Evolutionary conservation across 768 basidiomycete genomes (phyloP).

Genomic region (Termitomyces sp.): DNA sequence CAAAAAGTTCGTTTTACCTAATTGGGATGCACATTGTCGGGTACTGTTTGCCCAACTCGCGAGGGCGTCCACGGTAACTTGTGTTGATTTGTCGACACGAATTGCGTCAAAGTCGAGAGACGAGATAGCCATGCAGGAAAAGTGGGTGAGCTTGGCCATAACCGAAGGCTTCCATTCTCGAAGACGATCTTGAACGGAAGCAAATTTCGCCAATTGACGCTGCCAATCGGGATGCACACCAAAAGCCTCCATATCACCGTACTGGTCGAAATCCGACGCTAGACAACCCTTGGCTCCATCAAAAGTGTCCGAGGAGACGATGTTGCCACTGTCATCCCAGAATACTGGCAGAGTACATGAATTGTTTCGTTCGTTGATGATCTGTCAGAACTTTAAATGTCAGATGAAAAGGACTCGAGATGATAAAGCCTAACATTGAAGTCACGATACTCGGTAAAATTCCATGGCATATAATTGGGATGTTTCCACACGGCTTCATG

Average conservation of each 20-base stretch:
- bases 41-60: constrained; percentile 71
- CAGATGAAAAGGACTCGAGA: background rate
- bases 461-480: constrained; percentile 79
- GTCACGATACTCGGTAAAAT: constrained; percentile 78
- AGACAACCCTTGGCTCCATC: constrained; percentile 54
- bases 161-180: constrained; percentile 86
- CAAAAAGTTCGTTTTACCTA: constrained; percentile 84
- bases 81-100: constrained; percentile 93
- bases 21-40: constrained; percentile 61
- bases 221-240: constrained; percentile 95
- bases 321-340: constrained; percentile 72
- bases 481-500: constrained; percentile 70
- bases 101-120: constrained; percentile 91
- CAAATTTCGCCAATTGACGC: constrained; percentile 92
- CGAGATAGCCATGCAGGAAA: constrained; percentile 83
- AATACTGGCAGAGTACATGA: constrained; percentile 76
- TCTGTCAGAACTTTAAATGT: constrained; percentile 28
- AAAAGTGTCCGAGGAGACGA: constrained; percentile 44
- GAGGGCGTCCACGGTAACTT: constrained; percentile 80
- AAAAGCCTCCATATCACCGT: constrained; percentile 95
- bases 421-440: constrained; percentile 48
- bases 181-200: constrained; percentile 93
- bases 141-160: constrained; percentile 69
- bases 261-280: constrained; percentile 87
- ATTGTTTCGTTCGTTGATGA: constrained; percentile 62